phyloP scores from a whole-genome alignment of 495 filamentous ascomycete genomes.

The Penicillium maclennaniae region DNA sequence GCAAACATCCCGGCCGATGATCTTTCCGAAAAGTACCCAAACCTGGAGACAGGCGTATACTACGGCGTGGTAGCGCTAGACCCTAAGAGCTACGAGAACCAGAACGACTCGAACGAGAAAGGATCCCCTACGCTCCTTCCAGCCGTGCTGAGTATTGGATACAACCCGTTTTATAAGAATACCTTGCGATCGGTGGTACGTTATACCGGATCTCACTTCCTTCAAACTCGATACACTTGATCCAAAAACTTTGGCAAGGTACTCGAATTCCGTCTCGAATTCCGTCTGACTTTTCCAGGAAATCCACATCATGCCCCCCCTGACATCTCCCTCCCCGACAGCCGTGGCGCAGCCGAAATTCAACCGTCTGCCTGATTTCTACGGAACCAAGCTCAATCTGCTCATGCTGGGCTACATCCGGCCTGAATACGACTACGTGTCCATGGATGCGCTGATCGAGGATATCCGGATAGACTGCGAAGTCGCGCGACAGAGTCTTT shows the following conservation, averaged over 20 bases:
- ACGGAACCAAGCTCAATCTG: conserved; percentile 72
- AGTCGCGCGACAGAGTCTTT: conserved; percentile 72
- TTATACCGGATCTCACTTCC: neutral
- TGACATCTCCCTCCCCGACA: conserved; percentile 47
- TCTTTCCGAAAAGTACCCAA: conserved; percentile 61
- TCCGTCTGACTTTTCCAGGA: conserved; percentile 42
- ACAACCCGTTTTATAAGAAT: conserved; percentile 94
- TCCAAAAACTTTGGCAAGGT: too few relatives aligned
- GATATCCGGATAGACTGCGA: conserved; percentile 88
- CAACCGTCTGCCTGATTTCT: conserved; percentile 68
- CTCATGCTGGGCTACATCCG: conserved; percentile 82
- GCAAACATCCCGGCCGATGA: conserved; percentile 89
- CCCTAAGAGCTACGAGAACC: conserved; percentile 26
- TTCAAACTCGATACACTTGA: neutral
- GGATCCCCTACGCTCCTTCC: conserved; percentile 58
- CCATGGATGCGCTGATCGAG: conserved; percentile 73
- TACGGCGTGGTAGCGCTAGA: conserved; percentile 78
- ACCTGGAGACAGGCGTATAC: conserved; percentile 77
- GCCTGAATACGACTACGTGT: conserved; percentile 83
- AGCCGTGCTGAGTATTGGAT: conserved; percentile 94
- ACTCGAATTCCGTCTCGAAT: neutral
- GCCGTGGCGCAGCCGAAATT: conserved; percentile 30
- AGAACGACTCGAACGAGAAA: conserved; percentile 5
- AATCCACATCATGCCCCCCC: conserved; percentile 78
- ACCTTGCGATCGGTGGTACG: conserved; percentile 64